Conservation (phyloP, 306 rosid species). For the Ammopiptanthus mongolicus region DNA sequence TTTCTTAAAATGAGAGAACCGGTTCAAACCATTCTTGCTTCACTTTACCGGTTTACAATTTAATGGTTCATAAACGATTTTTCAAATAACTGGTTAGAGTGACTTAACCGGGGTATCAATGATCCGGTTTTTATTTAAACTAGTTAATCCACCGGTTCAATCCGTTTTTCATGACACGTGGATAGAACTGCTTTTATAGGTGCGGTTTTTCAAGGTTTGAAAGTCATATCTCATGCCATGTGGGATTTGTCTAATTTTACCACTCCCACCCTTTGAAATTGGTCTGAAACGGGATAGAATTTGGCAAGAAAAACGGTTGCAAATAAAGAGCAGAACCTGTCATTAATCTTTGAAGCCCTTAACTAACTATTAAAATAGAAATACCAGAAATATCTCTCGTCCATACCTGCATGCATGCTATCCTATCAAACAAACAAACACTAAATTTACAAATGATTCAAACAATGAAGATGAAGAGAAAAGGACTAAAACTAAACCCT, state of each 20-base stretch:
- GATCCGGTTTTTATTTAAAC: too few relatives aligned
- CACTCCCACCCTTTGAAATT: background rate
- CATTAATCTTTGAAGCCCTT: background rate
- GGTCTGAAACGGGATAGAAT: background rate
- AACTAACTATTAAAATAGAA: slow-evolving; percentile 33
- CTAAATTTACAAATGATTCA: background rate
- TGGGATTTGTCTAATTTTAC: background rate
- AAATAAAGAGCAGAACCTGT: background rate
- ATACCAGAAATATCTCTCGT: slow-evolving; percentile 48
- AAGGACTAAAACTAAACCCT: background rate
- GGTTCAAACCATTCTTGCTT: too few relatives aligned
- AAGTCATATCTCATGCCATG: background rate
- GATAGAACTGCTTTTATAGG: too few relatives aligned
- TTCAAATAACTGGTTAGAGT: too few relatives aligned
- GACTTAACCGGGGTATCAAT: too few relatives aligned
- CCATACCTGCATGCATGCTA: slow-evolving; percentile 19
- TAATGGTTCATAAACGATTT: too few relatives aligned
- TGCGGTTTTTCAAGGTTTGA: background rate
- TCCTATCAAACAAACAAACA: background rate
- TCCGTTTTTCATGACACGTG: too few relatives aligned
- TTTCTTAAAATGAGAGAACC: too few relatives aligned
- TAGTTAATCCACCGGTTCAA: too few relatives aligned
- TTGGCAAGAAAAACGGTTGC: slow-evolving; percentile 14
- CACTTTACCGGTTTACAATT: too few relatives aligned
- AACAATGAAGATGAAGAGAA: background rate